These are phyloP conservation scores for Reticulascus tulasneorum DNA, from an alignment of 2,329 filamentous ascomycete genomes.

Conservation along the genomic window DNA sequence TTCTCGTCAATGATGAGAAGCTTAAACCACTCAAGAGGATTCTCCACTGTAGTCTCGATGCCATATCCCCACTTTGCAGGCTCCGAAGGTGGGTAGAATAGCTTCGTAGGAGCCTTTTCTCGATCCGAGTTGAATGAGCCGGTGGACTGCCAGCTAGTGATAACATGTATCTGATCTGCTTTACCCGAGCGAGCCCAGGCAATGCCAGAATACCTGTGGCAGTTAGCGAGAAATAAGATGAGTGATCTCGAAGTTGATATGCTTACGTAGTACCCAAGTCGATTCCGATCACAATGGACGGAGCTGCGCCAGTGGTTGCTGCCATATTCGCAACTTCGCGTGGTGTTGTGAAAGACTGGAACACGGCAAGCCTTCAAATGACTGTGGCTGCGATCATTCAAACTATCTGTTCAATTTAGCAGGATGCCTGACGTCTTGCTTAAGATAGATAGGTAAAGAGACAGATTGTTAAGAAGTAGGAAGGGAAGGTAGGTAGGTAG, in stretches of 20 bases:
- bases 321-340: too few relatives aligned
- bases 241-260: background rate
- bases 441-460: too few relatives aligned
- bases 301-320: too few relatives aligned
- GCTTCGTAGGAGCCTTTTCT: conserved; percentile 25
- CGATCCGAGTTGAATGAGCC: conserved; percentile 24
- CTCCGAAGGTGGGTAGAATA: conserved; percentile 22
- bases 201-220: conserved; percentile 31
- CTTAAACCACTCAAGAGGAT: conserved; percentile 37
- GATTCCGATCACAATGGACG: conserved; percentile 32
- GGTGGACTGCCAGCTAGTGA: conserved; percentile 23
- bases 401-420: too few relatives aligned
- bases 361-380: too few relatives aligned
- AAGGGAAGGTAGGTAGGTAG: too few relatives aligned
- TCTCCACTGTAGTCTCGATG: conserved; percentile 14
- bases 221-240: background rate
- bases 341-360: too few relatives aligned
- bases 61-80: conserved; percentile 26
- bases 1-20: conserved; percentile 28
- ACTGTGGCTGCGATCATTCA: too few relatives aligned
- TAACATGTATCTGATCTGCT: conserved; percentile 20
- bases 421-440: too few relatives aligned
- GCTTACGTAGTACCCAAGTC: conserved; percentile 44
- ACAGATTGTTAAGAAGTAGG: too few relatives aligned
- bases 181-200: conserved; percentile 30